Percentiles rank a stretch among this genome's conserved stretches.
These are phyloP conservation scores for Picochlorum costavermella DNA, from an alignment of 139 green algal species.

Conservation along the genomic window DNA sequence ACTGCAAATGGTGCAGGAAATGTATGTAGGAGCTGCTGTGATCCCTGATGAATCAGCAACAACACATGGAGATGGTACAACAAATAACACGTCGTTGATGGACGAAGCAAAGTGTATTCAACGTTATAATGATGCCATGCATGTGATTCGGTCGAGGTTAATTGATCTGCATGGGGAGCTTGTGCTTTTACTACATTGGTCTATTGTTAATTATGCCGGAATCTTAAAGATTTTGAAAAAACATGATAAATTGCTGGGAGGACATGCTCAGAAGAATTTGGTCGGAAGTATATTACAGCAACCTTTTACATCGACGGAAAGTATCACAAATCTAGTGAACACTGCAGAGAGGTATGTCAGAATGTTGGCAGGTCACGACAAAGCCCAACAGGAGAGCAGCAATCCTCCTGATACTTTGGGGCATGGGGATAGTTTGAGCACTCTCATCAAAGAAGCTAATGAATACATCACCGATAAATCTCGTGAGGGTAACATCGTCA, in stretches of 20 bases:
- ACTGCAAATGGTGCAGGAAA: constrained; percentile 39
- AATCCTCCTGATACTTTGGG: not conserved
- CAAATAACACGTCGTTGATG: too few relatives aligned
- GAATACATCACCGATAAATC: not conserved
- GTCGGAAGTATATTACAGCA: constrained; percentile 61
- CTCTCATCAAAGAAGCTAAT: not conserved
- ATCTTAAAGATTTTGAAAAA: constrained; percentile 88
- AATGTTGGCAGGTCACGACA: not conserved
- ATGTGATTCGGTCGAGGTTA: not conserved
- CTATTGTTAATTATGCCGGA: constrained; percentile 62
- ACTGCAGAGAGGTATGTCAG: constrained; percentile 44
- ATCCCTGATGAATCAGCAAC: too few relatives aligned
- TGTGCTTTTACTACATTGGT: constrained; percentile 73
- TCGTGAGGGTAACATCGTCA: not conserved
- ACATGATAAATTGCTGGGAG: constrained; percentile 65
- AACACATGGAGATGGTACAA: too few relatives aligned
- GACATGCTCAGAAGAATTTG: constrained; percentile 49
- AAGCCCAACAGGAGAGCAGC: not conserved
- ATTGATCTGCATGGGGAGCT: constrained; percentile 39
- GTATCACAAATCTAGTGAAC: constrained; percentile 55
- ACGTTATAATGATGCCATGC: not conserved
- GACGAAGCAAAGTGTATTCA: too few relatives aligned
- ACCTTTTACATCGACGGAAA: constrained; percentile 60
- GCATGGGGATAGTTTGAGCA: not conserved
- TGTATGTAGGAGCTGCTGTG: not conserved